Base-by-base conservation (phyloP, 805 yeast species). In the Yarrowia bubula region DNA sequence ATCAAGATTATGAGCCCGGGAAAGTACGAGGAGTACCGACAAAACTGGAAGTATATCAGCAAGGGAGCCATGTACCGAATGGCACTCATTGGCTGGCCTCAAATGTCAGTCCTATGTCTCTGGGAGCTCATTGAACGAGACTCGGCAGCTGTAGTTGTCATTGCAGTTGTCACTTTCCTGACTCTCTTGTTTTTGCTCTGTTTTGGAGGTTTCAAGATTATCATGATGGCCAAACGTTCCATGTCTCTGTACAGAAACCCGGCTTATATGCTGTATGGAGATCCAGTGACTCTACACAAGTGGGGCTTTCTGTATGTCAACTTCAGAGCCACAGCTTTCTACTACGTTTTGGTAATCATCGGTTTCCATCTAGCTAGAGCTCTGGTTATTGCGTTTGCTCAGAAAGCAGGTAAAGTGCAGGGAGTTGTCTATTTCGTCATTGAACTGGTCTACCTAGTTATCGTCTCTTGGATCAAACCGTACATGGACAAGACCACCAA, bases 401-500 rank as follows among this genome's bases (percentile, higher is more conserved):
- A 95, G 76, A 70, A 75, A 9, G 81, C 84, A 38, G 98, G 99
- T 67, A 89, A 87, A 71, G 87, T 83, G 5, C 97, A 89, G 74
- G 89, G 97, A 0, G 81, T 90, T 68, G 79, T 89, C 60, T 81
- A 92, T 8, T 89, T 93, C 71, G 86, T 81, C 15, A 79, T 90
- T 67, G 98, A 95, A 75, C 78, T 93, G 63, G 70, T 83, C 22
- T 92, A 87, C 76, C 85, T 89, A 68, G 82, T 82, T 39, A 79
- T 80, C 0, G 71, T 92, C 32, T 86, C 92, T 72, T 83, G 84
- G 82, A 78, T 83, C 65, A 84, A 95, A 75, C 99, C 99, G 10
- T 95, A 84, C 75, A 86, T 95, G 92, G 98, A 95, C 78, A 91
- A 88, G 76, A 83, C 96, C 78, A 92, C 98, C 38, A 95, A 95